Conservation (phyloP, 768 basidiomycete species). For the Gautieria morchelliformis region DNA sequence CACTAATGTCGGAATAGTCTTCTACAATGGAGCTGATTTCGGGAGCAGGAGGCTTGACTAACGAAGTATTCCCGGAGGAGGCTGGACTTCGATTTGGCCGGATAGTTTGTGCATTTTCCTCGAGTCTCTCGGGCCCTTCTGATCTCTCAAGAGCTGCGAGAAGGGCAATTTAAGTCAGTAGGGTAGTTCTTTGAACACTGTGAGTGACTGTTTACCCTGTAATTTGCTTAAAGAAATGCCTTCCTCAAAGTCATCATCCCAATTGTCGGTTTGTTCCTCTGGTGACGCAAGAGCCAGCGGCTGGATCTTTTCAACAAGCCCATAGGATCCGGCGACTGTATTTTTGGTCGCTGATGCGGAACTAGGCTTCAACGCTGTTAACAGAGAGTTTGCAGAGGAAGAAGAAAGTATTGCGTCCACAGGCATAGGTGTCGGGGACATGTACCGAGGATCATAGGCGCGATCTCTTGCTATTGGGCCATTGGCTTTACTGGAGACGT, state of each 20-base stretch:
- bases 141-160: constrained; percentile 53
- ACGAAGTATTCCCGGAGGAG: constrained; percentile 29
- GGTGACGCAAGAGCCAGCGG: constrained; percentile 60
- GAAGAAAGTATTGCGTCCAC: not conserved
- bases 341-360: constrained; percentile 21
- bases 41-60: constrained; percentile 47
- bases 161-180: not conserved
- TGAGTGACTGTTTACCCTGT: constrained; percentile 35
- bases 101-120: constrained; percentile 77
- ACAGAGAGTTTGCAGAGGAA: not conserved
- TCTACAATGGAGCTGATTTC: constrained; percentile 67
- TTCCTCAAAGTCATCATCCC: constrained; percentile 98
- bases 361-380: not conserved
- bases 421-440: constrained; percentile 36
- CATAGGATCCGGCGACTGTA: constrained; percentile 20
- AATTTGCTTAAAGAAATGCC: constrained; percentile 83
- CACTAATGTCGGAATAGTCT: constrained; percentile 85
- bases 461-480: constrained; percentile 13
- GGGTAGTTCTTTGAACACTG: not conserved
- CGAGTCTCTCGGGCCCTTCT: constrained; percentile 37
- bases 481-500: constrained; percentile 26
- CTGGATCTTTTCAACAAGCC: constrained; percentile 29
- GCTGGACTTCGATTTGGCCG: constrained; percentile 62
- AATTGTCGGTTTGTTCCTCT: constrained; percentile 88
- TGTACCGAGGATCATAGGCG: constrained; percentile 25